phyloP scores from a whole-genome alignment of 2,329 filamentous ascomycete species.

The Shiraia sp. region DNA sequence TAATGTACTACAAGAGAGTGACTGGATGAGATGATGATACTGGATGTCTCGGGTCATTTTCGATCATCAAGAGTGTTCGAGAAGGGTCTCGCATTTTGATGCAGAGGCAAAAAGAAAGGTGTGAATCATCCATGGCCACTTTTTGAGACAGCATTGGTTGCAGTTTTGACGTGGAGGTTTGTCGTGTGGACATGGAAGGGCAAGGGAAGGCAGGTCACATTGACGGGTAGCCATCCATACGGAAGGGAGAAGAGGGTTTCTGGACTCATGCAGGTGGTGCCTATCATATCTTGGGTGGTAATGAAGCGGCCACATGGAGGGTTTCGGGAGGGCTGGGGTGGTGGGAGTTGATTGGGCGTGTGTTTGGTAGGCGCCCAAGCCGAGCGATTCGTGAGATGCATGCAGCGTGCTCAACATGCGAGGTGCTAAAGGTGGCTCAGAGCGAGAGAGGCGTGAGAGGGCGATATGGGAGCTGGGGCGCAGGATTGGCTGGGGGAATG shows the following conservation, averaged over 20 bases:
- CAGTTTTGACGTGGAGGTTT: too few relatives aligned
- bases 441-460: constrained; percentile 5
- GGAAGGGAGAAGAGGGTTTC: constrained; percentile 16
- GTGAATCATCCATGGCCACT: too few relatives aligned
- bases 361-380: constrained; percentile 37
- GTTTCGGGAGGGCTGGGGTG: constrained; percentile 1
- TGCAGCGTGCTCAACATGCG: constrained; percentile 26
- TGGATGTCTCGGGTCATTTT: too few relatives aligned
- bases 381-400: constrained; percentile 9
- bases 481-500: neutral
- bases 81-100: too few relatives aligned
- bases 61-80: too few relatives aligned
- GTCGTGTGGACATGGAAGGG: neutral
- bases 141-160: too few relatives aligned
- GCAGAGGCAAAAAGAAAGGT: too few relatives aligned
- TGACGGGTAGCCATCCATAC: neutral
- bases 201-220: neutral
- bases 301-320: constrained; percentile 22
- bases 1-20: too few relatives aligned
- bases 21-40: too few relatives aligned
- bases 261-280: constrained; percentile 31
- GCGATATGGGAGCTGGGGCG: constrained; percentile 7
- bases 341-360: constrained; percentile 26
- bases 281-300: constrained; percentile 27
- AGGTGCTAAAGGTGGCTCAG: constrained; percentile 27